Conservation (phyloP, 352 stramenopile species). For the Phytophthora brassicae region DNA sequence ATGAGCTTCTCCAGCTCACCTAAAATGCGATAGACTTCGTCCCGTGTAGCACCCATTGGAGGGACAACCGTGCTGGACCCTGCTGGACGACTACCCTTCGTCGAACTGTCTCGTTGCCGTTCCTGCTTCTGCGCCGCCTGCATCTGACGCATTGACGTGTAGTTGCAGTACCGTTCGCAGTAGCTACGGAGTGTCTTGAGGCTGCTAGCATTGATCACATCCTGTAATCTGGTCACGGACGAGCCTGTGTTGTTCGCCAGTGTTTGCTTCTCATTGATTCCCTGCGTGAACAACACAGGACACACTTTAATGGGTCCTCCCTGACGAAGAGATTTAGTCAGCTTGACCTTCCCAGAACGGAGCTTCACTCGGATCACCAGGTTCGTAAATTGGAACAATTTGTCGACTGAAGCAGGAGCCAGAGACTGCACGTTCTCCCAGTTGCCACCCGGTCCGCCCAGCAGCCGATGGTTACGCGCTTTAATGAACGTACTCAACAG, state of each 20-base stretch:
- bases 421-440: constrained; percentile 40
- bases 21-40: constrained; percentile 59
- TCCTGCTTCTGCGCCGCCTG: constrained; percentile 32
- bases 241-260: constrained; percentile 89
- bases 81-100: constrained; percentile 1
- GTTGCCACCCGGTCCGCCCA: constrained; percentile 39
- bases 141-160: constrained; percentile 45
- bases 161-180: constrained; percentile 80
- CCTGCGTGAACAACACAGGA: constrained; percentile 84
- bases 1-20: constrained; percentile 74
- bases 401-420: constrained; percentile 43
- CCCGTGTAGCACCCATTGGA: constrained; percentile 35
- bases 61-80: constrained; percentile 1
- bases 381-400: constrained; percentile 67
- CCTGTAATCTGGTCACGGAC: constrained; percentile 74
- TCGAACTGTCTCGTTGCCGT: constrained; percentile 16
- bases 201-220: constrained; percentile 82
- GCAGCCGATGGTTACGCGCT: constrained; percentile 59
- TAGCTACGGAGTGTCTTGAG: constrained; percentile 69
- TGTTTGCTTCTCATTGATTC: constrained; percentile 94
- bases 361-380: constrained; percentile 86
- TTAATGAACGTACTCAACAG: constrained; percentile 75
- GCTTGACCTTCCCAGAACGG: constrained; percentile 73
- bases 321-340: constrained; percentile 57
- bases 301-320: constrained; percentile 64